phyloP scores from a whole-genome alignment of 345 rosid species.

The Rhizophora mangle region DNA sequence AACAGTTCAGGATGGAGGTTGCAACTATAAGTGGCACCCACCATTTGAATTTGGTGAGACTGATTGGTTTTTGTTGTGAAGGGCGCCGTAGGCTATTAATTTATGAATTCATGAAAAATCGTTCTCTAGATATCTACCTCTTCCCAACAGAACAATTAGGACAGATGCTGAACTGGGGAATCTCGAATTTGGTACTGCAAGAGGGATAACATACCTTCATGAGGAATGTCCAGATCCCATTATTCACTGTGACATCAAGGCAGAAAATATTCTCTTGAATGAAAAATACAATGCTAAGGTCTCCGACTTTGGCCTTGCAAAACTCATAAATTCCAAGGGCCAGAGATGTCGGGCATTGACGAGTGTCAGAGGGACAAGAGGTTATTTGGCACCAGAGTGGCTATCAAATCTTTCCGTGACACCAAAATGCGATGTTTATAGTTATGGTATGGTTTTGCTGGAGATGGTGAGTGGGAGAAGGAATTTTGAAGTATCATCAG shows the following conservation, averaged over 20 bases:
- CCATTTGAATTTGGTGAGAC: conserved; percentile 20
- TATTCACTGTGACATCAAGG: conserved; percentile 20
- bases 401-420: conserved; percentile 17
- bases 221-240: conserved; percentile 24
- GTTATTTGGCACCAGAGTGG: conserved; percentile 22
- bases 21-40: conserved; percentile 20
- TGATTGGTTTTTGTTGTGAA: conserved; percentile 20
- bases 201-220: conserved; percentile 22
- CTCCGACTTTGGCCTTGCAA: conserved; percentile 24
- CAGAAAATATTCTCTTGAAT: conserved; percentile 19
- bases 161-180: conserved; percentile 6
- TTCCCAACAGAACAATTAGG: conserved; percentile 4
- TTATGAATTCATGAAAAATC: conserved; percentile 20
- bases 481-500: conserved; percentile 12
- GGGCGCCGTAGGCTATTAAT: conserved; percentile 20
- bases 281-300: conserved; percentile 12
- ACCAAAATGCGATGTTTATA: conserved; percentile 18
- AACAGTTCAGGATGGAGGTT: conserved; percentile 24
- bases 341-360: conserved; percentile 3
- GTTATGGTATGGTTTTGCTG: conserved; percentile 17
- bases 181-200: conserved; percentile 12
- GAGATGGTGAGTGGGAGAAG: conserved; percentile 19
- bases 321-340: conserved; percentile 12
- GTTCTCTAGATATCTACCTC: conserved; percentile 13
- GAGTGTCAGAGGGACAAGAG: conserved; percentile 17